These are phyloP conservation scores for Cryptosporidium sp. DNA, from an alignment of 169 alveolate species.

Conservation along the genomic window DNA sequence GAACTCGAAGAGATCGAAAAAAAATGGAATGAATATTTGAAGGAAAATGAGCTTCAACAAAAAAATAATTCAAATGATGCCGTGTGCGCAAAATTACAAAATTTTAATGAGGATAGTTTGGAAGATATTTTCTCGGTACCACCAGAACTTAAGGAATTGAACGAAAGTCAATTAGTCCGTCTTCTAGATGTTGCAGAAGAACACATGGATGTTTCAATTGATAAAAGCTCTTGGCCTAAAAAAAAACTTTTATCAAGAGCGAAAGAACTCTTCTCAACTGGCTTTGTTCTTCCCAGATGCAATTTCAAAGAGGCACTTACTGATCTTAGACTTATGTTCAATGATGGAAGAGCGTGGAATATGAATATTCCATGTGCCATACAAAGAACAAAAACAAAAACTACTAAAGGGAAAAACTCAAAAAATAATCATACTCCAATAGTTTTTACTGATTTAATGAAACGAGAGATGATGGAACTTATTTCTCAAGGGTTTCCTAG, in stretches of 20 bases:
- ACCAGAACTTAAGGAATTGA: constrained; percentile 64
- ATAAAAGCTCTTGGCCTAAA: constrained; percentile 63
- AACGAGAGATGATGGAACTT: constrained; percentile 73
- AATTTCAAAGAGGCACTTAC: constrained; percentile 47
- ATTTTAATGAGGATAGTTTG: background rate
- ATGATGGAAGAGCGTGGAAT: constrained; percentile 74
- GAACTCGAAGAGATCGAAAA: constrained; percentile 84
- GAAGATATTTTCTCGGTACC: constrained; percentile 59
- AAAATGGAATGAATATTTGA: constrained; percentile 82
- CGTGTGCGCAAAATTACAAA: background rate
- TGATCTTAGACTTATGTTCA: constrained; percentile 55
- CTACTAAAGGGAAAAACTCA: constrained; percentile 44
- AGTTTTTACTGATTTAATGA: constrained; percentile 49
- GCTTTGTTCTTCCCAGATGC: constrained; percentile 64
- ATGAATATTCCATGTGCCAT: constrained; percentile 81
- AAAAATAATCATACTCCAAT: constrained; percentile 56
- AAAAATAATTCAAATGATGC: background rate
- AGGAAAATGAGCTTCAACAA: constrained; percentile 51
- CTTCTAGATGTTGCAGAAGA: constrained; percentile 67
- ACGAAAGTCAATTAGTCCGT: constrained; percentile 23
- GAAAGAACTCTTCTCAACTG: constrained; percentile 44
- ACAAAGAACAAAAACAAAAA: constrained; percentile 81
- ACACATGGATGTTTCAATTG: constrained; percentile 67
- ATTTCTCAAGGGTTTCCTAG: constrained; percentile 84
- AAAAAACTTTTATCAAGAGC: constrained; percentile 47